phyloP scores from a whole-genome alignment of 179 eudicot genomes.

The Monotropa hypopitys region DNA sequence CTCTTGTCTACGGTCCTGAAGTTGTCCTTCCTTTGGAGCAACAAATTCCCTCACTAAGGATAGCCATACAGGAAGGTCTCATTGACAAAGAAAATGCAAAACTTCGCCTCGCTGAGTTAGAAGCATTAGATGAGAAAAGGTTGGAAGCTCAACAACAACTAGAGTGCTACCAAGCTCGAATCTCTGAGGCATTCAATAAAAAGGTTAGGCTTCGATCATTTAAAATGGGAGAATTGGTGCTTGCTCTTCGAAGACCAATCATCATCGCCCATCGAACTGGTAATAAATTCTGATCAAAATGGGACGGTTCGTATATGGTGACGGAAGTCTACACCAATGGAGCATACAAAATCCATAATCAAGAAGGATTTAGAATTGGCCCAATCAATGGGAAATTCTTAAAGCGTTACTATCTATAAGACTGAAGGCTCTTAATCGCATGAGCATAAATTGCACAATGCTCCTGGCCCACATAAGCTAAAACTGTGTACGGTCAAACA shows the following conservation, averaged over 20 bases:
- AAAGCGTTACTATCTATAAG: not conserved
- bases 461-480: no score
- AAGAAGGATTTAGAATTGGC: not conserved
- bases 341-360: constrained; percentile 2
- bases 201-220: not conserved
- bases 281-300: constrained; percentile 11
- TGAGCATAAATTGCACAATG: no score
- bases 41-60: constrained; percentile 10
- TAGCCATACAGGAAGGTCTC: constrained; percentile 12
- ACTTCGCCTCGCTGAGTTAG: constrained; percentile 5
- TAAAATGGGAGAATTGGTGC: constrained; percentile 1
- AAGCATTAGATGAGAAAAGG: constrained; percentile 15
- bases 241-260: constrained; percentile 15
- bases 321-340: not conserved
- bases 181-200: constrained; percentile 6
- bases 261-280: not conserved
- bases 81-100: constrained; percentile 10
- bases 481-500: not conserved
- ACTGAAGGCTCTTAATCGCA: not conserved
- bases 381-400: constrained; percentile 10
- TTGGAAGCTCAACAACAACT: constrained; percentile 7
- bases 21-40: constrained; percentile 8
- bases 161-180: constrained; percentile 10
- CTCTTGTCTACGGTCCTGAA: constrained; percentile 12
- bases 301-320: constrained; percentile 13